Base-by-base conservation (phyloP, 129 eudicot genomes). In the Pittosporum tobira region DNA sequence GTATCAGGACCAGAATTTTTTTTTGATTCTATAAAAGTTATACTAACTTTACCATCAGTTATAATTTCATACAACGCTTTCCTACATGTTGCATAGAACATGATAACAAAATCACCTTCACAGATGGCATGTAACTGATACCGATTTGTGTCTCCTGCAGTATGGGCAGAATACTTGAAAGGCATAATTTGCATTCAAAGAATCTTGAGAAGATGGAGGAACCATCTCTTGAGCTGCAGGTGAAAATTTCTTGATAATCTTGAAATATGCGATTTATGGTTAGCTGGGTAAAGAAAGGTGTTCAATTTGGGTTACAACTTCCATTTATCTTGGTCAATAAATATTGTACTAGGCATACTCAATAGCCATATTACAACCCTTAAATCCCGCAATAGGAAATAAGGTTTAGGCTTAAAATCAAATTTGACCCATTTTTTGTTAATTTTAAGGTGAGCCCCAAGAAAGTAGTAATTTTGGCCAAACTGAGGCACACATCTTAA, bases 221-320 rank as follows among this genome's bases (percentile, higher is more conserved):
- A 28, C 94, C 98, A 34, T 91, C 96, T 22, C 85, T 83, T 69
- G 86, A 86, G 83, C 75, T 90, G 58, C 98, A 85, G 89, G 98
- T 79, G 63, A 73, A 22, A 43, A 5, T 24, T 16, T 46, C 21
- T 61, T 55, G 27, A 22, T 25, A 9, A n/a, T 31, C 31, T 19
- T 30, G 25, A 38, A 67, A 64, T 44, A 18, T 28, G 14, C n/a
- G 61, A 49, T 25, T 6, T 50, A n/a, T 30, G 61, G 36, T 31
- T 45, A 42, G 56, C 25, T 38, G 22, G 57, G 20, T 18, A 26
- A n/a, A n/a, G n/a, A 5, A 40, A 59, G 26, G 38, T 44, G 37
- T 44, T 36, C 47, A 43, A 50, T 50, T 60, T 42, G 52, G 27
- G 42, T 14, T 37, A 16, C 29, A 11, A 50, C 46, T 45, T 50